A percentile compares a stretch with the other conserved stretches of the same genome.
phyloP scores from a whole-genome alignment of 805 yeast species.

The Nakazawaea ambrosiae region DNA sequence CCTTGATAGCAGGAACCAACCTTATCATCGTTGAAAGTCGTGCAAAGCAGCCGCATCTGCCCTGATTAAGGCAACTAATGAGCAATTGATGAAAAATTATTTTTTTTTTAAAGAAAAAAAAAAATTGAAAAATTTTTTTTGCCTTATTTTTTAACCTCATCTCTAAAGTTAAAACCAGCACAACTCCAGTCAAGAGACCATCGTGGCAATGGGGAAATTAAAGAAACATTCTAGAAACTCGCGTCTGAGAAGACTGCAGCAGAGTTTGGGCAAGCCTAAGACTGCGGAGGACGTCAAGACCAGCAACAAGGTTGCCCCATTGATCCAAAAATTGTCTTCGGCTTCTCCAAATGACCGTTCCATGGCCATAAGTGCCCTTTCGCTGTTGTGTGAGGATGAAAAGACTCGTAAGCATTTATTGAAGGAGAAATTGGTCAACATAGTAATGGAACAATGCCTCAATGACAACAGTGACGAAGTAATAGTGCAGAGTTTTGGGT shows the following conservation, averaged over 20 bases:
- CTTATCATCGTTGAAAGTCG: slow-evolving; percentile 1
- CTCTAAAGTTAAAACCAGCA: no score
- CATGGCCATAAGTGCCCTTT: slow-evolving; percentile 69
- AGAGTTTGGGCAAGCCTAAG: background rate
- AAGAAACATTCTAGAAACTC: slow-evolving; percentile 58
- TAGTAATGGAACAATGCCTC: slow-evolving; percentile 55
- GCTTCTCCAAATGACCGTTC: slow-evolving; percentile 64
- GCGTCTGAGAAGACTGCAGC: slow-evolving; percentile 16
- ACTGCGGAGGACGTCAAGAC: slow-evolving; percentile 3
- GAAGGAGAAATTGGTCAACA: slow-evolving; percentile 64
- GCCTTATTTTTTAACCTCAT: no score
- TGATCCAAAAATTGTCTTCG: slow-evolving; percentile 58
- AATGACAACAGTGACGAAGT: slow-evolving; percentile 68
- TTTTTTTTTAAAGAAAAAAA: no score
- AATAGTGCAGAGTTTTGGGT: slow-evolving; percentile 73
- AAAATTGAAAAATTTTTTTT: no score
- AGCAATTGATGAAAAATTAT: no score
- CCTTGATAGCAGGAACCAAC: slow-evolving; percentile 3
- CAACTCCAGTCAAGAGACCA: no score
- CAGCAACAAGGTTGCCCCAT: slow-evolving; percentile 53
- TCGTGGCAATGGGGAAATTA: slow-evolving; percentile 82
- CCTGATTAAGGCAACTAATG: no score
- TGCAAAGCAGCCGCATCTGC: no score
- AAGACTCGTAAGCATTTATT: slow-evolving; percentile 54
- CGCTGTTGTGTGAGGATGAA: slow-evolving; percentile 64